Evolutionary conservation across 345 rosid genomes (phyloP), one percentile per base, ranked within the genome.

Genomic region (Durio zibethinus): DNA sequence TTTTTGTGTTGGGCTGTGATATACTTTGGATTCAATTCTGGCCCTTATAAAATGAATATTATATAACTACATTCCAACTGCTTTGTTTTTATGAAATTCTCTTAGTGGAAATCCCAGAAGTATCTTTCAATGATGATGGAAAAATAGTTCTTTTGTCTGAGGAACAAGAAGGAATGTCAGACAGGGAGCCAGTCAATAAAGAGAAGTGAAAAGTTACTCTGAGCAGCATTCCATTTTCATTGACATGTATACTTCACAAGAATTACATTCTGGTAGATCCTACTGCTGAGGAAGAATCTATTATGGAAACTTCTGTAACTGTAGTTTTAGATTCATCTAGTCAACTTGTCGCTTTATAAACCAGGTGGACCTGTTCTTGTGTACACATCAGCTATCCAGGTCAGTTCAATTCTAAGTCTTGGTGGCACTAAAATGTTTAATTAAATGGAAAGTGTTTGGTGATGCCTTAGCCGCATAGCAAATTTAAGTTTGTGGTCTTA

Each of bases 191-290:
- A 53, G 87, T 93, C 48, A 89, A 90, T 78, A 89, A 85, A 82
- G 96, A 84, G 82, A 92, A 81, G 89, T 89, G 98, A 83, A 92
- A 90, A 76, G 90, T 93, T 56, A 84, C 84, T 1, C 85, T 90
- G 25, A 82, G 82, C 76, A 90, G 85, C 87, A 83, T 84, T 16
- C 96, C 96, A 0, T 90, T 88, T 83, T 90, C 96, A 25, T 82
- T 95, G 81, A 92, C 93, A 36, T 90, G 93, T 77, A 36, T 89
- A 72, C 97, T 95, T 76, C 90, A 93, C 85, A 89, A 84, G 86
- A 93, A 85, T 38, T 84, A 92, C 84, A 88, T 95, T 77, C 80
- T 95, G 81, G 92, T 90, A n/a, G 98, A 93, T 76, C 97, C 99
- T 45, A 89, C 91, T 80, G 84, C 91, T 0, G 98, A 90, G 87